Conservation (phyloP, 176 grass and related monocot species). For the Triticum monococcum region DNA sequence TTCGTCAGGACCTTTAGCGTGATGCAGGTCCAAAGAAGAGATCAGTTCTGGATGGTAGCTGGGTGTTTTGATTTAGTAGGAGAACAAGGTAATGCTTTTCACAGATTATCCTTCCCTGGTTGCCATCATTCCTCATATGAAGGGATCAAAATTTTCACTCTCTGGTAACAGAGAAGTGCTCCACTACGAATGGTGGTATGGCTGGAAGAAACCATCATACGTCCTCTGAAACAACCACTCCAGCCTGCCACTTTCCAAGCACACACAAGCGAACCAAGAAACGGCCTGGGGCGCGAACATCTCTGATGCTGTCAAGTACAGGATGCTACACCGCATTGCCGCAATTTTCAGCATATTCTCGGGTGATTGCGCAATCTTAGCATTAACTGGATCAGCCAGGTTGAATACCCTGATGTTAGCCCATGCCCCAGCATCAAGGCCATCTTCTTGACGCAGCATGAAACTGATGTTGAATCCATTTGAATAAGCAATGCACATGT, state of each 20-base stretch:
- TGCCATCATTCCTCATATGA: not conserved
- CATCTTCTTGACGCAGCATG: not conserved
- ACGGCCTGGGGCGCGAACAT: not conserved
- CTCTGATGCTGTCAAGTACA: not conserved
- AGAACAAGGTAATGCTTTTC: not conserved
- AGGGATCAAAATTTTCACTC: no score
- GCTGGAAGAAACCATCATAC: conserved; percentile 14
- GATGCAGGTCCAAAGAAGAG: not conserved
- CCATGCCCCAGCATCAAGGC: conserved; percentile 1
- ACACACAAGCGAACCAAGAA: not conserved
- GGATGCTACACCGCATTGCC: not conserved
- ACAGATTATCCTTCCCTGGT: not conserved
- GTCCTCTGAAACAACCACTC: not conserved
- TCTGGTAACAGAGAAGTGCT: not conserved
- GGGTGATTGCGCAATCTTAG: no score
- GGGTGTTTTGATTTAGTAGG: not conserved
- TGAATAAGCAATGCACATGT: not conserved
- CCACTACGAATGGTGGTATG: not conserved
- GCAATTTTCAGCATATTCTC: not conserved
- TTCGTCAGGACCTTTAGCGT: not conserved
- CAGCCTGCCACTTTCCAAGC: not conserved
- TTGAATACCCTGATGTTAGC: not conserved
- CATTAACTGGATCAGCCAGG: not conserved
- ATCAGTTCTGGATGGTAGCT: conserved; percentile 1
- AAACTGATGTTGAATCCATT: not conserved